Conservation (phyloP, 495 filamentous ascomycete species). For the Pyrenopolyporus hunteri region DNA sequence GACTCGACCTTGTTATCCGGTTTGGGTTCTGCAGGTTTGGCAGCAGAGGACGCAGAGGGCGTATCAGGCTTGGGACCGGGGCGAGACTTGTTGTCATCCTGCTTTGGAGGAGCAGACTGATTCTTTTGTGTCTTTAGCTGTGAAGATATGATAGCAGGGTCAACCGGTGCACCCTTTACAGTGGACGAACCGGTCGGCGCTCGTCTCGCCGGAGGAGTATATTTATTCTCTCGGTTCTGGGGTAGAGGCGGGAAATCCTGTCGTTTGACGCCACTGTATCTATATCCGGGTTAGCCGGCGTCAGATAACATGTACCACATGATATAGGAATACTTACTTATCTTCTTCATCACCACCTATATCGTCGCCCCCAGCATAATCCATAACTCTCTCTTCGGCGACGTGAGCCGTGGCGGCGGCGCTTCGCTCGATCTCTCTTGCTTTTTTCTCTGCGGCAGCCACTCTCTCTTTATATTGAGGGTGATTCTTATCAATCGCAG, state of each 20-base stretch:
- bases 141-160: slow-evolving; percentile 82
- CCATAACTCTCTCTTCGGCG: slow-evolving; percentile 84
- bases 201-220: slow-evolving; percentile 86
- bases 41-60: slow-evolving; percentile 37
- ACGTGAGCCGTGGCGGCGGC: slow-evolving; percentile 76
- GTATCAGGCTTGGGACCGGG: slow-evolving; percentile 40
- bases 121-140: slow-evolving; percentile 62
- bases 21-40: slow-evolving; percentile 35
- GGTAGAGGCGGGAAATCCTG: slow-evolving; percentile 70
- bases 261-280: slow-evolving; percentile 90
- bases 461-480: slow-evolving; percentile 78
- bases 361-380: slow-evolving; percentile 59
- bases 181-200: slow-evolving; percentile 75
- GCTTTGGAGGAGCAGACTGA: slow-evolving; percentile 49
- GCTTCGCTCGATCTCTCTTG: slow-evolving; percentile 84
- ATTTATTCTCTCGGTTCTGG: slow-evolving; percentile 68
- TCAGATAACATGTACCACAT: neutral
- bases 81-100: slow-evolving; percentile 48
- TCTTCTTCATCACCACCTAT: slow-evolving; percentile 79
- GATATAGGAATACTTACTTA: slow-evolving; percentile 64
- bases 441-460: slow-evolving; percentile 80
- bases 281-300: slow-evolving; percentile 50
- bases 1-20: slow-evolving; percentile 37
- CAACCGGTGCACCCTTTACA: slow-evolving; percentile 73
- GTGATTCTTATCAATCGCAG: slow-evolving; percentile 79